Percentiles rank a stretch among this genome's conserved stretches.
These are phyloP conservation scores for Ceratocystis eucalypticola DNA, from an alignment of 2,329 filamentous ascomycete genomes.

Conservation along the genomic window DNA sequence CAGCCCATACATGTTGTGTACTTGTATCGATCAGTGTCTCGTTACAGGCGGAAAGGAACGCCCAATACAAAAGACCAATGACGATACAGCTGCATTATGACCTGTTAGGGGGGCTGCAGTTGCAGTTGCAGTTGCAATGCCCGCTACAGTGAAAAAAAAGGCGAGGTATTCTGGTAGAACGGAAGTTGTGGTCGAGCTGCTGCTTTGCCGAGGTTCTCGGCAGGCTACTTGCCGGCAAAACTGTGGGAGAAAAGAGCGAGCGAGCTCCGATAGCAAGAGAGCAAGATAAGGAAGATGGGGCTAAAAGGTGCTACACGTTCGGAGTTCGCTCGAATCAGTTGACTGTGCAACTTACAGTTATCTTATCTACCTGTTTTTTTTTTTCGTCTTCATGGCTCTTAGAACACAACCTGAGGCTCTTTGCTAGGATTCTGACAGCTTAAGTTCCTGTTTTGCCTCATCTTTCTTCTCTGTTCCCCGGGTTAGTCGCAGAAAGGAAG, in stretches of 20 bases:
- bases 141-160: not conserved
- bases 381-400: not conserved
- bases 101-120: too few relatives aligned
- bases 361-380: not conserved
- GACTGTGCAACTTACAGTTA: too few relatives aligned
- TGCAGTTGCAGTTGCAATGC: too few relatives aligned
- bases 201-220: conserved; percentile 4
- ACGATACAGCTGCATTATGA: too few relatives aligned
- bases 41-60: too few relatives aligned
- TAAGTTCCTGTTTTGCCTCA: not conserved
- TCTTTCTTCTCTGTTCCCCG: not conserved
- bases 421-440: not conserved
- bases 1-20: too few relatives aligned
- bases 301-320: too few relatives aligned
- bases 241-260: not conserved
- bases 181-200: not conserved
- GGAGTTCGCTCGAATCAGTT: too few relatives aligned
- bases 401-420: not conserved
- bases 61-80: too few relatives aligned
- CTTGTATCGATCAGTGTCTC: too few relatives aligned
- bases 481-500: not conserved
- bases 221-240: not conserved
- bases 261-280: too few relatives aligned
- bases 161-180: conserved; percentile 4
- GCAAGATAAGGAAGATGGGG: too few relatives aligned